Evolutionary conservation across 2,329 filamentous ascomycete genomes (phyloP).

Genomic region (Fusarium miscanthi): DNA sequence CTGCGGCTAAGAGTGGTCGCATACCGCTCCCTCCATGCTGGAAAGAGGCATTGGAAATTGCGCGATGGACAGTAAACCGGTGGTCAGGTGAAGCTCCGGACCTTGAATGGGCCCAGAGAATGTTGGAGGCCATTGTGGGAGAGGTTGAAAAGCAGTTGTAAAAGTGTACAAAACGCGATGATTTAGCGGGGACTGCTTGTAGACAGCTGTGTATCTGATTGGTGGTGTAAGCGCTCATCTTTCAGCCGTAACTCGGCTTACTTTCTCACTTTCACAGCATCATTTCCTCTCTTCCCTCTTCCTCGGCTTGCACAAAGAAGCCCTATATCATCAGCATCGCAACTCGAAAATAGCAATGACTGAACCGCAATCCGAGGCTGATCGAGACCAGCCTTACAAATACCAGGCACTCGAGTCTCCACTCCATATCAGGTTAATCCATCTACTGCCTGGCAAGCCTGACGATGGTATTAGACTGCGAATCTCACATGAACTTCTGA

Average conservation of each 20-base stretch:
- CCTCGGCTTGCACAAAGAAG: rapidly evolving
- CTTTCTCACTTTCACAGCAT: neutral
- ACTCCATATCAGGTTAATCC: neutral
- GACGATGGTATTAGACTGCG: neutral
- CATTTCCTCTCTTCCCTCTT: too few relatives aligned
- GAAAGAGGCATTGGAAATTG: neutral
- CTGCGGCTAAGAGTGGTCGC: neutral
- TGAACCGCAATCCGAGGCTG: rapidly evolving
- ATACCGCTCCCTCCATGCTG: neutral
- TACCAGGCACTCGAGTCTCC: neutral
- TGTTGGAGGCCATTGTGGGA: rapidly evolving
- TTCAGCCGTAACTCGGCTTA: neutral
- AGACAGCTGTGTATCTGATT: neutral
- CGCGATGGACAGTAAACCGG: neutral
- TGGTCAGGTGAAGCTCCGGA: neutral
- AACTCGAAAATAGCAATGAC: neutral
- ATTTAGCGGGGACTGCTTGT: rapidly evolving
- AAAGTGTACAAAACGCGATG: neutral
- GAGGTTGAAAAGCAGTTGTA: neutral
- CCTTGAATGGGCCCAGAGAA: neutral
- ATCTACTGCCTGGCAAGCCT: neutral
- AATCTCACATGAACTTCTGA: neutral
- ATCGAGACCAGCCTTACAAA: rapidly evolving
- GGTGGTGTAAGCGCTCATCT: neutral
- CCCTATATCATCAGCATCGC: rapidly evolving